phyloP scores from a whole-genome alignment of 2,329 filamentous ascomycete species.

The Sporothrix euskadiensis region DNA sequence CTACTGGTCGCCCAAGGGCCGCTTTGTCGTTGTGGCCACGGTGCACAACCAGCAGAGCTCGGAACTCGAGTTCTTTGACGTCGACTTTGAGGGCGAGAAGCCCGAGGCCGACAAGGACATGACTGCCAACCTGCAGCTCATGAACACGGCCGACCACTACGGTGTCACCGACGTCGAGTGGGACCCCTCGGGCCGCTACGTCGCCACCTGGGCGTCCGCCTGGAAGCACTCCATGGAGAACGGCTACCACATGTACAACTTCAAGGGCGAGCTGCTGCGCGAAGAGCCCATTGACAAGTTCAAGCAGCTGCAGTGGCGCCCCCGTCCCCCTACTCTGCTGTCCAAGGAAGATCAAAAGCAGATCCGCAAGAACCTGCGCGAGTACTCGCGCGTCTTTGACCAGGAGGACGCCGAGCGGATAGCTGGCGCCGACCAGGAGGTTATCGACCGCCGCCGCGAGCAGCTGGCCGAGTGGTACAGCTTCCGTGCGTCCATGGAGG shows the following conservation, averaged over 20 bases:
- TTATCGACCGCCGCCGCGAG: constrained; percentile 82
- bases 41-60: constrained; percentile 91
- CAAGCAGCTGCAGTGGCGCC: constrained; percentile 96
- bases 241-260: constrained; percentile 97
- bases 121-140: constrained; percentile 89
- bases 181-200: constrained; percentile 94
- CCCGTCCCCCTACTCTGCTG: constrained; percentile 85
- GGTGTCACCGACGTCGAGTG: constrained; percentile 97
- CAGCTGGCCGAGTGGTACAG: constrained; percentile 85
- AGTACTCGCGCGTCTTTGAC: constrained; percentile 93
- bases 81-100: constrained; percentile 98
- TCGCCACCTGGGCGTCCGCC: constrained; percentile 86
- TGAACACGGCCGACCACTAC: constrained; percentile 94
- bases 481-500: constrained; percentile 75
- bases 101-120: constrained; percentile 90
- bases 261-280: constrained; percentile 82
- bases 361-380: constrained; percentile 96
- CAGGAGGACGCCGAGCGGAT: constrained; percentile 92
- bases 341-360: constrained; percentile 96
- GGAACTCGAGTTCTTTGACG: constrained; percentile 95
- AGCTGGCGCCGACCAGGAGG: constrained; percentile 88
- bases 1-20: constrained; percentile 95
- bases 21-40: constrained; percentile 92
- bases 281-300: constrained; percentile 95
- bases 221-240: constrained; percentile 99